Evolutionary conservation across 2,329 filamentous ascomycete species (phyloP).

Genomic region (Fusarium pininemorale): DNA sequence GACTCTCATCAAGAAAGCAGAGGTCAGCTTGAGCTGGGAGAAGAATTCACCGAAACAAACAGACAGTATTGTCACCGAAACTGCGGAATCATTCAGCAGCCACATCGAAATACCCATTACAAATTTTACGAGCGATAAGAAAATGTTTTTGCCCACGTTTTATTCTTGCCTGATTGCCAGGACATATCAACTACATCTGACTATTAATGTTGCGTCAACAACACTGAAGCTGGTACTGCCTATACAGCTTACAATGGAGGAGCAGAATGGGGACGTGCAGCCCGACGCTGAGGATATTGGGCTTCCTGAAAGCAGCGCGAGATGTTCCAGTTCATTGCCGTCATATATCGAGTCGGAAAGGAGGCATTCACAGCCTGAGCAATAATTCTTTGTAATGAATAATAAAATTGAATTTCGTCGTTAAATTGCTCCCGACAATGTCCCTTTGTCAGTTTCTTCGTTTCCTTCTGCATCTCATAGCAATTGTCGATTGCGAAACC

Average conservation of each 20-base stretch:
- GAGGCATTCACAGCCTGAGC: slow-evolving; percentile 5
- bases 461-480: too few species aligned
- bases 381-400: background rate
- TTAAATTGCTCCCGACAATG: too few species aligned
- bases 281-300: background rate
- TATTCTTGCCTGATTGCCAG: slow-evolving; percentile 13
- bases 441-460: too few species aligned
- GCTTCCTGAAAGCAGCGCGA: background rate
- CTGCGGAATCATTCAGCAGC: background rate
- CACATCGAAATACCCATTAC: background rate
- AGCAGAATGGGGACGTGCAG: background rate
- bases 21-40: background rate
- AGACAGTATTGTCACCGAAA: background rate
- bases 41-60: background rate
- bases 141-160: slow-evolving; percentile 11
- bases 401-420: background rate
- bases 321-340: background rate
- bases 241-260: background rate
- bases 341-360: slow-evolving; percentile 11
- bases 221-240: background rate
- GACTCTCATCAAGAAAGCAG: background rate
- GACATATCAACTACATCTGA: slow-evolving; percentile 10
- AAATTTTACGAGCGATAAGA: slow-evolving; percentile 1
- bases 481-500: background rate
- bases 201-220: background rate